A percentile compares a stretch with the other conserved stretches of the same genome.
phyloP scores from a whole-genome alignment of 495 filamentous ascomycete genomes.

The Penicillium ucsense region DNA sequence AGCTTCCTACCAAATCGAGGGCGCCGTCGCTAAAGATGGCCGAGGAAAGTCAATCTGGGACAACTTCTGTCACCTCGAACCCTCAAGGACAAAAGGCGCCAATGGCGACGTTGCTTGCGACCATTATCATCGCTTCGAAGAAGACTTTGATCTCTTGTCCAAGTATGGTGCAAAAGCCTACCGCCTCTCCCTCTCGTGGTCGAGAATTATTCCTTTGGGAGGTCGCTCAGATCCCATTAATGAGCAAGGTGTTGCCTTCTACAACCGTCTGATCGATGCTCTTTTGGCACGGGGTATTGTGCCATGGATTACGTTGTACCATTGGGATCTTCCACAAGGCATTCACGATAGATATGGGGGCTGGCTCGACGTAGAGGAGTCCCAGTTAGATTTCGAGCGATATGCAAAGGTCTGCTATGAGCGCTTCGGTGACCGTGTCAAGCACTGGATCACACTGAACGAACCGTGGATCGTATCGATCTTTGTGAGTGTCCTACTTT shows the following conservation, averaged over 20 bases:
- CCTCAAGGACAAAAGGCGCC: constrained; percentile 42
- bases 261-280: constrained; percentile 29
- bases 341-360: constrained; percentile 35
- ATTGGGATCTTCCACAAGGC: constrained; percentile 38
- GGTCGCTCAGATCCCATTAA: constrained; percentile 24
- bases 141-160: constrained; percentile 59
- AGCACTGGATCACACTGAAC: constrained; percentile 42
- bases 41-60: constrained; percentile 63
- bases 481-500: constrained; percentile 9
- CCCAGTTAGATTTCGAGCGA: constrained; percentile 29
- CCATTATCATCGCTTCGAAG: constrained; percentile 54
- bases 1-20: constrained; percentile 68
- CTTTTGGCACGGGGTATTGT: constrained; percentile 27
- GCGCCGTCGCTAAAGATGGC: constrained; percentile 50
- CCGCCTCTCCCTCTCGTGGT: constrained; percentile 63
- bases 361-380: constrained; percentile 29
- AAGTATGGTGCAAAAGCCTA: constrained; percentile 49
- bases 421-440: constrained; percentile 29
- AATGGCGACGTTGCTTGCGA: constrained; percentile 59
- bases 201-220: constrained; percentile 50
- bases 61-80: constrained; percentile 56
- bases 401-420: constrained; percentile 33
- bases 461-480: constrained; percentile 37
- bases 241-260: constrained; percentile 31
- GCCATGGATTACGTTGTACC: constrained; percentile 37